phyloP scores from a whole-genome alignment of 2,329 filamentous ascomycete genomes.

The Botrytis tulipae region DNA sequence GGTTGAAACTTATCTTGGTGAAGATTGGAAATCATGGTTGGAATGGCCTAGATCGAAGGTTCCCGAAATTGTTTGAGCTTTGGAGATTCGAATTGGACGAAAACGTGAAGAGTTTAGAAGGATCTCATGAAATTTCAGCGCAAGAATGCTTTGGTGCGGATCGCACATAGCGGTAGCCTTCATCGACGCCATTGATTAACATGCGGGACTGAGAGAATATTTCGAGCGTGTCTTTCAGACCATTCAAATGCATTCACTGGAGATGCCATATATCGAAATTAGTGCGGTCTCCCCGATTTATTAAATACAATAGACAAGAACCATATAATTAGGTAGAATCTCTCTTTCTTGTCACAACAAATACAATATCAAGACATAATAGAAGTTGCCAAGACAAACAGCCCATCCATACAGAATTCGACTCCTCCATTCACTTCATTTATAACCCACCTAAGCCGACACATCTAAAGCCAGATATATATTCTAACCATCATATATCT shows the following conservation, averaged over 20 bases:
- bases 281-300: background rate
- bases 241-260: background rate
- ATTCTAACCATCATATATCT: background rate
- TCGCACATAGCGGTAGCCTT: background rate
- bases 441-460: background rate
- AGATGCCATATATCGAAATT: background rate
- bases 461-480: background rate
- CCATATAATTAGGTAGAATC: background rate
- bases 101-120: background rate
- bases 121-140: background rate
- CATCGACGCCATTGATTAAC: background rate
- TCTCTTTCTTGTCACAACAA: background rate
- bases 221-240: background rate
- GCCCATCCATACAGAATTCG: background rate
- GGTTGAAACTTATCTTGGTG: slow-evolving; percentile 28
- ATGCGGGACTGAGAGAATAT: background rate
- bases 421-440: background rate
- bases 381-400: background rate
- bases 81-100: background rate
- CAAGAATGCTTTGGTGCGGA: background rate
- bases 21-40: slow-evolving; percentile 27
- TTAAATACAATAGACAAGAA: background rate
- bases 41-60: slow-evolving; percentile 11
- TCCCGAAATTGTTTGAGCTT: background rate
- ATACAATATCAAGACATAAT: background rate